phyloP scores from a whole-genome alignment of 306 rosid species.

The Leucaena leucocephala region DNA sequence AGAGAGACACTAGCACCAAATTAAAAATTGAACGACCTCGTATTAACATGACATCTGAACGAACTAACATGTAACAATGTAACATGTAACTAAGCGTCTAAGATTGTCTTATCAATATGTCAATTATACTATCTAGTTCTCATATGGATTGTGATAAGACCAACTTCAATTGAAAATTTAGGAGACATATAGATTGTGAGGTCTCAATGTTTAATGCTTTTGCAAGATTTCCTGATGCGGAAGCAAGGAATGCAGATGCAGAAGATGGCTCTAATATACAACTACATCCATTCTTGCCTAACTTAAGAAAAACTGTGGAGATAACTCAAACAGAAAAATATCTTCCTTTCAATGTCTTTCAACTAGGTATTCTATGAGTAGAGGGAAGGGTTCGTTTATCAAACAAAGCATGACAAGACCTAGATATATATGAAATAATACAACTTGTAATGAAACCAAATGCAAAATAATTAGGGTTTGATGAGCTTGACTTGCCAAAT shows the following conservation, averaged over 20 bases:
- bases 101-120: no score
- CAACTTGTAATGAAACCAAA: constrained; percentile 49
- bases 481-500: constrained; percentile 34
- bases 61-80: no score
- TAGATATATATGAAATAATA: constrained; percentile 47
- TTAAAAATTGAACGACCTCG: no score
- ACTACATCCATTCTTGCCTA: background rate
- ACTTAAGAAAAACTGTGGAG: background rate
- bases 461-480: constrained; percentile 33
- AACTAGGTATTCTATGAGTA: constrained; percentile 23
- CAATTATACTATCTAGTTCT: no score
- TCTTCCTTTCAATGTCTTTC: constrained; percentile 7
- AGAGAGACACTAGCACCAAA: no score
- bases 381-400: constrained; percentile 35
- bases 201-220: background rate
- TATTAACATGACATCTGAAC: no score
- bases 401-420: constrained; percentile 35
- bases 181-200: background rate
- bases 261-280: constrained; percentile 10
- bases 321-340: constrained; percentile 13
- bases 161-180: background rate
- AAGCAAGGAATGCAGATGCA: background rate
- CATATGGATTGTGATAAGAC: background rate
- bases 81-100: no score
- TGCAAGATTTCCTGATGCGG: constrained; percentile 1